Conservation (phyloP, 352 stramenopile species). For the Phytopythium sindhum region DNA sequence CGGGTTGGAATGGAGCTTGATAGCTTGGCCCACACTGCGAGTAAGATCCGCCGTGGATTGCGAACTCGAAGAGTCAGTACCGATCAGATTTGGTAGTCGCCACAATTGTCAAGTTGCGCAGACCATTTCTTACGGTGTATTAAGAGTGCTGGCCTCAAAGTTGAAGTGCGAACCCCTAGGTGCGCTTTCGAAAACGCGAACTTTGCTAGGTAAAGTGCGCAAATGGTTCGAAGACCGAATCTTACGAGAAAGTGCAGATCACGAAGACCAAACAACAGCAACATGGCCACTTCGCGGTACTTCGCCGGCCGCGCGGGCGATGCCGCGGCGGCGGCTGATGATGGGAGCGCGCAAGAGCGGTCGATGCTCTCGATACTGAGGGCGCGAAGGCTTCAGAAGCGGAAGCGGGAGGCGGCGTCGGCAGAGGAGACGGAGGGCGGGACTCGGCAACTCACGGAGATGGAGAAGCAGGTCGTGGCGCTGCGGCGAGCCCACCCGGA, state of each 20-base stretch:
- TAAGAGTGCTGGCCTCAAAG: too few relatives aligned
- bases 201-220: too few relatives aligned
- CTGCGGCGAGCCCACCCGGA: constrained; percentile 40
- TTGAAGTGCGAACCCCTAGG: too few relatives aligned
- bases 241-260: too few relatives aligned
- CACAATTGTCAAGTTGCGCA: too few relatives aligned
- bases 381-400: constrained; percentile 17
- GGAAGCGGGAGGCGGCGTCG: constrained; percentile 1
- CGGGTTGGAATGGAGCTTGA: too few relatives aligned
- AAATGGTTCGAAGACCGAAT: too few relatives aligned
- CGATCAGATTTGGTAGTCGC: too few relatives aligned
- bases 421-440: neutral
- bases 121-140: too few relatives aligned
- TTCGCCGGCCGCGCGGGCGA: neutral
- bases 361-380: constrained; percentile 6
- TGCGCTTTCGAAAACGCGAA: too few relatives aligned
- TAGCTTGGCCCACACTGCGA: neutral
- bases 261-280: neutral
- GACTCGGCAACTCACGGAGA: constrained; percentile 37
- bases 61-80: too few relatives aligned
- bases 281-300: constrained; percentile 3
- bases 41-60: neutral
- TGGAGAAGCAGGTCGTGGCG: constrained; percentile 71
- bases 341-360: neutral
- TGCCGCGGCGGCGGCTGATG: too few relatives aligned